Conservation (phyloP, 2,329 filamentous ascomycete genomes). For the Clonostachys solani region DNA sequence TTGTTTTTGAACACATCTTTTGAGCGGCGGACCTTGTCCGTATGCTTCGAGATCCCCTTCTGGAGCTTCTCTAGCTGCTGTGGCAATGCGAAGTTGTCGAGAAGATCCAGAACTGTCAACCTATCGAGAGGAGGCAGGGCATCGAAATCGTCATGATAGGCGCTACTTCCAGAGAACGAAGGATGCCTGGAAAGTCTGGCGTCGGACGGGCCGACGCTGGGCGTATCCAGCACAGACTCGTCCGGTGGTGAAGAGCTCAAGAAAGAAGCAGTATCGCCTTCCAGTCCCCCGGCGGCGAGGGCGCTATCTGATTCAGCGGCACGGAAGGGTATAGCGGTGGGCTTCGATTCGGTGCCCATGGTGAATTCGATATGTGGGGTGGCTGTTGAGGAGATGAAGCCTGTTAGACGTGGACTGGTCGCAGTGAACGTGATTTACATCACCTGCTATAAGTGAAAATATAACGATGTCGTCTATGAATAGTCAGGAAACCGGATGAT, state of each 20-base stretch:
- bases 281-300: too few relatives aligned
- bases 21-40: slow-evolving; percentile 78
- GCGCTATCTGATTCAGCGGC: too few relatives aligned
- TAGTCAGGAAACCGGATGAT: too few relatives aligned
- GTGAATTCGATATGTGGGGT: too few relatives aligned
- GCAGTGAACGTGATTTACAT: too few relatives aligned
- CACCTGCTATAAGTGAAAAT: too few relatives aligned
- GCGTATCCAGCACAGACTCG: slow-evolving; percentile 40
- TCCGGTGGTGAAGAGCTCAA: slow-evolving; percentile 35
- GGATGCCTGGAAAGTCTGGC: slow-evolving; percentile 64
- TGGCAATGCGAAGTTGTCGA: slow-evolving; percentile 89
- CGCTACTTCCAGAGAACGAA: slow-evolving; percentile 80
- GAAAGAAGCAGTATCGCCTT: slow-evolving; percentile 24
- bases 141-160: slow-evolving; percentile 87
- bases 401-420: too few relatives aligned
- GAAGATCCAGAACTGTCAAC: slow-evolving; percentile 84
- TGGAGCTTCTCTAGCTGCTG: slow-evolving; percentile 91
- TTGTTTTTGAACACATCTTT: slow-evolving; percentile 74
- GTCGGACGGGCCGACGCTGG: slow-evolving; percentile 40
- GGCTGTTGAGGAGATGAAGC: too few relatives aligned
- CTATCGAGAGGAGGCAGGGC: slow-evolving; percentile 83
- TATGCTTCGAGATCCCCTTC: slow-evolving; percentile 75
- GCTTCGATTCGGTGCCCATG: too few relatives aligned
- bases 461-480: too few relatives aligned
- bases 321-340: too few relatives aligned